A percentile compares a stretch with the other conserved stretches of the same genome.
phyloP scores from a whole-genome alignment of 345 rosid genomes.

The Euphorbia pulcherrima region DNA sequence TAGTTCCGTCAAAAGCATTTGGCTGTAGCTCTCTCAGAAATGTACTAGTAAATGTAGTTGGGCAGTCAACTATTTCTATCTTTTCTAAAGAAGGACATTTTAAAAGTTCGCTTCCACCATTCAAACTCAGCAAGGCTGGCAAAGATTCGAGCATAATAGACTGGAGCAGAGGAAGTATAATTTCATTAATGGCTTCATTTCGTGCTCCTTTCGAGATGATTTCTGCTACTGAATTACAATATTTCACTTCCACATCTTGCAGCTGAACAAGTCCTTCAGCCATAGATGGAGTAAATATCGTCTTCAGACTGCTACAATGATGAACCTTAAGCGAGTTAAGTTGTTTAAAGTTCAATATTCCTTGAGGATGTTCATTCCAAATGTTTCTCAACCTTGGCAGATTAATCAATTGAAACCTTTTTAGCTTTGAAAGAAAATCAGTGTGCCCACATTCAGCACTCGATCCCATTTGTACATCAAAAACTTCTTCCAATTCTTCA shows the following conservation, averaged over 20 bases:
- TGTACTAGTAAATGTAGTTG: background rate
- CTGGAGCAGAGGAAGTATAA: constrained; percentile 1
- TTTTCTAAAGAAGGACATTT: constrained; percentile 3
- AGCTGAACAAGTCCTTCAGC: background rate
- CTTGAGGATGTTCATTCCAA: background rate
- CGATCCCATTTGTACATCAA: background rate
- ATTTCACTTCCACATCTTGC: constrained; percentile 9
- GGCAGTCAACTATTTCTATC: background rate
- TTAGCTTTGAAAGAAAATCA: background rate
- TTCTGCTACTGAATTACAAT: background rate
- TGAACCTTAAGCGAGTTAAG: background rate
- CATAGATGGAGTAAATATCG: background rate
- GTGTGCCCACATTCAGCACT: background rate
- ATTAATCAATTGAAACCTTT: constrained; percentile 1
- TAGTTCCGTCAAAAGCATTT: background rate
- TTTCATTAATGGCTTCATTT: background rate
- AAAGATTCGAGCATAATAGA: constrained; percentile 7
- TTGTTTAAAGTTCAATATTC: background rate
- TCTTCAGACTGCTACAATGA: constrained; percentile 1
- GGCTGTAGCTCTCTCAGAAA: background rate
- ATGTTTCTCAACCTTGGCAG: constrained; percentile 5
- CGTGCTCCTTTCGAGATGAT: background rate
- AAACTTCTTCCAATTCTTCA: background rate
- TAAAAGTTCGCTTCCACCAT: background rate
- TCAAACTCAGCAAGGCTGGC: background rate